phyloP scores from a whole-genome alignment of 148 eudicot species.

The Spergularia marina region DNA sequence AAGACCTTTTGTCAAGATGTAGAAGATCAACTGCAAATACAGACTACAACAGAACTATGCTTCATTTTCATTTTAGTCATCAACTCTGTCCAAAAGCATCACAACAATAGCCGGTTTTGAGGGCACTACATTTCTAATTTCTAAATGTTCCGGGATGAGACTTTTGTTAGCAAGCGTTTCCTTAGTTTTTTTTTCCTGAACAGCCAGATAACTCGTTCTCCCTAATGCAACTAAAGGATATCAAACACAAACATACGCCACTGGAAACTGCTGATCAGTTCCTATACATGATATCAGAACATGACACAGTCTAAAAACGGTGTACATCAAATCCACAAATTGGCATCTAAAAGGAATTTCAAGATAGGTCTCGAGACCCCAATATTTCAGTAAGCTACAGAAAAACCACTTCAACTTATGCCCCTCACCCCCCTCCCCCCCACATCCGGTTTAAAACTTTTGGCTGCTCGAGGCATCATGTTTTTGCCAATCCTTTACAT shows the following conservation, averaged over 20 bases:
- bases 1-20: not conserved
- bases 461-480: not conserved
- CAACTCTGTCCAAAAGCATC: not conserved
- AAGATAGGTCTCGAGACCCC: not conserved
- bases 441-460: too few species aligned
- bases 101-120: not conserved
- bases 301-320: too few species aligned
- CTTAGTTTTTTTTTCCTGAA: too few species aligned
- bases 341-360: not conserved
- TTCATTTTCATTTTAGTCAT: not conserved
- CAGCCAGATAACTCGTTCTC: too few species aligned
- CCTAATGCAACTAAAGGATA: too few species aligned
- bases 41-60: not conserved
- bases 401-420: not conserved
- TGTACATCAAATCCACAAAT: not conserved
- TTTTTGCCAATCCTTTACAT: not conserved
- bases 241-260: too few species aligned
- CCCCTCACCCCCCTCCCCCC: too few species aligned
- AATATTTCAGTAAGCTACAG: not conserved
- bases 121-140: not conserved
- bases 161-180: too few species aligned
- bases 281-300: too few species aligned
- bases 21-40: not conserved
- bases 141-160: not conserved
- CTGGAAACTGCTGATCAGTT: too few species aligned